phyloP scores from a whole-genome alignment of 2,329 filamentous ascomycete species.

The Fusarium nelsonii region DNA sequence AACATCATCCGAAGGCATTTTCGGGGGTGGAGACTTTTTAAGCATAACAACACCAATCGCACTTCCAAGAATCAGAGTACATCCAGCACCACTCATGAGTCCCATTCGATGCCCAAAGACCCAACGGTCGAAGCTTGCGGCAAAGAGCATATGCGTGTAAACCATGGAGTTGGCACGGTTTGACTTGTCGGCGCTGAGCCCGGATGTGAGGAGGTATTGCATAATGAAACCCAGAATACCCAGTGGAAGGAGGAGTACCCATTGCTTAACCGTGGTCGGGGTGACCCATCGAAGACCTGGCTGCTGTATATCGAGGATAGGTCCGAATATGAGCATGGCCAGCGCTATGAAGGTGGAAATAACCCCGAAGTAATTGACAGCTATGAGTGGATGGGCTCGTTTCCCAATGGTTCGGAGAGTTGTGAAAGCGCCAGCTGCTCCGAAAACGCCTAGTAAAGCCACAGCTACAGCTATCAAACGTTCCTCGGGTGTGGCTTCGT shows the following conservation, averaged over 20 bases:
- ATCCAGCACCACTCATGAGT: constrained; percentile 62
- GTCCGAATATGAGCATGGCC: constrained; percentile 67
- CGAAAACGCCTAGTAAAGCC: constrained; percentile 81
- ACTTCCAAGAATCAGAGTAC: constrained; percentile 65
- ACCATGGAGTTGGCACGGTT: constrained; percentile 70
- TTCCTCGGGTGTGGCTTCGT: constrained; percentile 68
- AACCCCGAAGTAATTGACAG: constrained; percentile 84
- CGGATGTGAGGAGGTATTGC: constrained; percentile 87
- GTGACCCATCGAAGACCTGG: constrained; percentile 60
- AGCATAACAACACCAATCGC: constrained; percentile 64
- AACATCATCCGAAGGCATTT: constrained; percentile 48
- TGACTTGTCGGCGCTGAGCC: constrained; percentile 77
- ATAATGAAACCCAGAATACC: constrained; percentile 82
- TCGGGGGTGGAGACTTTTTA: constrained; percentile 54
- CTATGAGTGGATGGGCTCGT: constrained; percentile 83
- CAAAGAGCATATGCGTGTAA: constrained; percentile 70
- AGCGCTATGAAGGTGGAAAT: constrained; percentile 77
- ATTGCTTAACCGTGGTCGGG: constrained; percentile 64
- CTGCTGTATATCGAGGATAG: constrained; percentile 59
- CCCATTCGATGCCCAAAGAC: constrained; percentile 66
- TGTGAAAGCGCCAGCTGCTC: constrained; percentile 79
- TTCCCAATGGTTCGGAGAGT: constrained; percentile 83
- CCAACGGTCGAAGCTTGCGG: constrained; percentile 64
- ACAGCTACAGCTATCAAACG: constrained; percentile 77
- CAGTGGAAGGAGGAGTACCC: constrained; percentile 75